Base-by-base conservation (phyloP, 176 grass and related monocot species). In the Luzula sylvatica region DNA sequence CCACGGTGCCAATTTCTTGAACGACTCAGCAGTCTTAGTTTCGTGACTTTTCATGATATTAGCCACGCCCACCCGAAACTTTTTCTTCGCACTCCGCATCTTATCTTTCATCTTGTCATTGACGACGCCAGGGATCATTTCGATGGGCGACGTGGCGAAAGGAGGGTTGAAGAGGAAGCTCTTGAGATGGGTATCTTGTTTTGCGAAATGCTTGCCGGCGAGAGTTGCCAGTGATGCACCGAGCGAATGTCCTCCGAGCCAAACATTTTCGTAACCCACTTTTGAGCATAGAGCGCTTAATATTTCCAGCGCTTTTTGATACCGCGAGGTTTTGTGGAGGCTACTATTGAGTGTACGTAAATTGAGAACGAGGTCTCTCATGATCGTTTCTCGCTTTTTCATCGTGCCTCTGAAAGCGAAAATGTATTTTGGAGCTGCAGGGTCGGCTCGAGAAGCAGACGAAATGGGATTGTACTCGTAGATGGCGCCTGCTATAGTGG, bases 131-230 rank as follows among this genome's bases (percentile, higher is more conserved):
- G n/a, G 42, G 78, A 87, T 81, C 53, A 11, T 55, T 61, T 87
- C 83, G 23, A 87, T 45, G 0, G 69, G 63, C 4, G 21, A 48
- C 11, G 73, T 65, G 38, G 65, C 3, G 63, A 74, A 82, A 27
- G 78, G 78, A 40, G 78, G 68, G 42, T 87, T 78, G 65, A 87
- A 87, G 58, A 87, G 78, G 63, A 82, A 87, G 23, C 73, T 61
- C 27, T 70, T 32, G 14, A 87, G 46, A 12, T 44, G 1, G 39
- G 23, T 61, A 16, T 68, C 65, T 15, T 14, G 56, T 46, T 61
- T 61, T 12, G 56, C 76, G 72, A 81, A 56, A 65, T 35, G 7
- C 58, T 77, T 87, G 2, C 42, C 77, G 1, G 14, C 56, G 24
- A 87, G 77, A 29, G 35, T 87, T 2, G 72, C 40, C 17, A 87